Evolutionary conservation across 352 stramenopile genomes (phyloP).

Genomic region (Pythium phragmiticola): DNA sequence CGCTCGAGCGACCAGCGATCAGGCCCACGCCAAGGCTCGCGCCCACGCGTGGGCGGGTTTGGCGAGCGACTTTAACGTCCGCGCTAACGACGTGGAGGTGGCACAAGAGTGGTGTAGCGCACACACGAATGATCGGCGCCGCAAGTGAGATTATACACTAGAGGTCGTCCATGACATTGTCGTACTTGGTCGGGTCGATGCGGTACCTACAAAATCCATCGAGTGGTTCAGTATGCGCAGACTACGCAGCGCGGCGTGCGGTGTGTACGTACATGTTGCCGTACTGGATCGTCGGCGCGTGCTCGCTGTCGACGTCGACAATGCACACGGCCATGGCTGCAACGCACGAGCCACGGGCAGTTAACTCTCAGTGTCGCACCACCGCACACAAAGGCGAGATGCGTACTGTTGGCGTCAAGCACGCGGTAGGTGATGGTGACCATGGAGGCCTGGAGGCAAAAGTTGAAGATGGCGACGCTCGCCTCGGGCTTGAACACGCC

Average conservation of each 20-base stretch:
- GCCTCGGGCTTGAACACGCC: slow-evolving; percentile 79
- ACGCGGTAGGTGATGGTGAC: slow-evolving; percentile 85
- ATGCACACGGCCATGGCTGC: slow-evolving; percentile 83
- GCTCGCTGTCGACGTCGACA: slow-evolving; percentile 80
- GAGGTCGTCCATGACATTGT: slow-evolving; percentile 29
- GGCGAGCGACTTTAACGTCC: slow-evolving; percentile 16
- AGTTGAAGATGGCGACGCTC: slow-evolving; percentile 83
- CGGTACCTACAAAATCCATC: slow-evolving; percentile 48
- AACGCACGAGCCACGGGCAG: not conserved
- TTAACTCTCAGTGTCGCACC: not conserved
- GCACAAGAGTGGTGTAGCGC: slow-evolving; percentile 14
- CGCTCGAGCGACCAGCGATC: slow-evolving; percentile 11
- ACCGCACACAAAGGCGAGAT: not conserved
- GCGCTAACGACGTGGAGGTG: not conserved
- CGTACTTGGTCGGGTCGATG: slow-evolving; percentile 73
- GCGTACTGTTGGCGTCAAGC: slow-evolving; percentile 74
- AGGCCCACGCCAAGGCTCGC: slow-evolving; percentile 22
- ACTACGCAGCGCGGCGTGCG: not conserved
- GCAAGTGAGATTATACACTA: slow-evolving; percentile 11
- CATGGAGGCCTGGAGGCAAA: slow-evolving; percentile 79
- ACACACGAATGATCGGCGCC: slow-evolving; percentile 18
- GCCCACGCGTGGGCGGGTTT: slow-evolving; percentile 7
- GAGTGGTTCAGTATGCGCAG: too few relatives aligned
- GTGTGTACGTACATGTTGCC: slow-evolving; percentile 67
- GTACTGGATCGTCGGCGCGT: slow-evolving; percentile 80